Evolutionary conservation across 768 basidiomycete genomes (phyloP), one percentile per base, ranked within the genome.

Genomic region (Lactifluus pinguis): DNA sequence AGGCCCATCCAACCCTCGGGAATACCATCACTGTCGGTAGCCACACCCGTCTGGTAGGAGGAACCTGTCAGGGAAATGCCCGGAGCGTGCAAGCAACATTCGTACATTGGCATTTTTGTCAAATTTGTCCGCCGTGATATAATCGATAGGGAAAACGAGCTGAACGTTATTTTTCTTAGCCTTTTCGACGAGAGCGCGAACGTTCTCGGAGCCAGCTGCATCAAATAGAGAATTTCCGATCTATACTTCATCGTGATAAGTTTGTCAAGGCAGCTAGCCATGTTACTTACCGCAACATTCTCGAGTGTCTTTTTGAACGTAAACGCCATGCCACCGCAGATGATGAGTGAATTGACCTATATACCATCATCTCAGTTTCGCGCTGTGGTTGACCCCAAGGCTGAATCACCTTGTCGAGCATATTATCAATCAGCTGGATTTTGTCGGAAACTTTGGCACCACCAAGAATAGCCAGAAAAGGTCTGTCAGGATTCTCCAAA

Each of bases 381-480:
- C 53, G 61, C 54, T 54, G 55, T 5, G 21, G 21, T 17, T 44
- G 32, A 21, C 14, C 32, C 19, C 42, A 13, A 6, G 44, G 34
- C 21, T 36, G 29, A 60, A 74, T 21, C 65, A 87, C 92, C 83
- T 98, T 95, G 78, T 98, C 95, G 66, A 99, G 80, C 89, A 99
- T 89, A 79, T 97, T 97, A 68, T 99, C 95, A 72, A 99, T 99
- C 60, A 99, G 79, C 72, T 94, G 91, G 67, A 99, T 97, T 79
- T 99, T 99, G 77, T 99, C 95, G 17, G 93, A 95, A 49, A 99
- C 93, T 77, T 99, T 99, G 57, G 95, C 95, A 70, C 95, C 95
- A 68, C 95, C 95, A 58, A 98, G 86, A 71, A 98, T 99, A 53
- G 95, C 95, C 55, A 99, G 82, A 87, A 99, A 99, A 14, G 95